These are phyloP conservation scores for Suillus cothurnatus DNA, from an alignment of 768 basidiomycete genomes.

Conservation along the genomic window DNA sequence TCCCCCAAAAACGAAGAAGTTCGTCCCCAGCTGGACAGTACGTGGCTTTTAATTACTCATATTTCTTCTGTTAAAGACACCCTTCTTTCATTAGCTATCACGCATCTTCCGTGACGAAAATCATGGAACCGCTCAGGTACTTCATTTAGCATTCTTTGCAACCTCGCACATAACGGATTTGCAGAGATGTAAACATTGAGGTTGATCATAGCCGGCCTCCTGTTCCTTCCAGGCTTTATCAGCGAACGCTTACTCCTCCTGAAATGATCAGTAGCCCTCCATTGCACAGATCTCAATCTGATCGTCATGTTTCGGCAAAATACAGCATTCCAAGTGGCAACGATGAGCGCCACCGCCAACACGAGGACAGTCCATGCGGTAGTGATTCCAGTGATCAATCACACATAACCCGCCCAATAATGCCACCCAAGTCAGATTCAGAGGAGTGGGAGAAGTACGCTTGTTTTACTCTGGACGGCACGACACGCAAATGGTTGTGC, in stretches of 20 bases:
- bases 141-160: slow-evolving; percentile 10
- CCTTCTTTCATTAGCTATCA: slow-evolving; percentile 9
- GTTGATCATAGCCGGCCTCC: slow-evolving; percentile 19
- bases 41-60: slow-evolving; percentile 11
- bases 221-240: slow-evolving; percentile 16
- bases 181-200: slow-evolving; percentile 25
- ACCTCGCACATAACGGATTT: slow-evolving; percentile 14
- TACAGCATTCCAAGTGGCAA: neutral
- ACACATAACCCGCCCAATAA: slow-evolving; percentile 16
- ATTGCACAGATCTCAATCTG: slow-evolving; percentile 14
- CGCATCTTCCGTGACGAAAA: slow-evolving; percentile 18
- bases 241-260: slow-evolving; percentile 11
- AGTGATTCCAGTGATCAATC: slow-evolving; percentile 35
- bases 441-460: slow-evolving; percentile 39
- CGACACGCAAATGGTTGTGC: slow-evolving; percentile 42
- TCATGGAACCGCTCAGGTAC: slow-evolving; percentile 33
- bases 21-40: slow-evolving; percentile 33
- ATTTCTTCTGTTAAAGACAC: neutral
- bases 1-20: slow-evolving; percentile 36
- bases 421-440: slow-evolving; percentile 28
- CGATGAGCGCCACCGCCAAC: slow-evolving; percentile 11
- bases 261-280: slow-evolving; percentile 11
- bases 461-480: slow-evolving; percentile 36
- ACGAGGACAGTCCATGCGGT: slow-evolving; percentile 31
- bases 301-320: slow-evolving; percentile 2